Evolutionary conservation across 176 grass and related monocot species (phyloP), one percentile per base, ranked within the genome.

Genomic region (Zoysia pacifica): DNA sequence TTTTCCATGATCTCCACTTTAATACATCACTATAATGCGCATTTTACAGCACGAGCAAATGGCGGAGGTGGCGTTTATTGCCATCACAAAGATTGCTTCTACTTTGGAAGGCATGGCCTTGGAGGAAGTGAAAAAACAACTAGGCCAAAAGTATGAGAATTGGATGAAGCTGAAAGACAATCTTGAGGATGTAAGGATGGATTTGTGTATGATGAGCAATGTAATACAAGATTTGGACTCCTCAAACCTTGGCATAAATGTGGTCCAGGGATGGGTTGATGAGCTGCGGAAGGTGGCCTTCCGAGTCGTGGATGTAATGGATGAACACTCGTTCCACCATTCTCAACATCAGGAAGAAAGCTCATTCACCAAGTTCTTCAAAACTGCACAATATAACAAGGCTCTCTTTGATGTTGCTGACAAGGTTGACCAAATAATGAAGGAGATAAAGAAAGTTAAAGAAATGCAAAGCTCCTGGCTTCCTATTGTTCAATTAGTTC

Each of bases 261-360:
- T 37, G 1, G 16, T 83, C 19, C 37, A n/a, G 39, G 7, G 1
- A 5, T 93, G 87, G 91, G 61, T 78, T 48, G 40, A n/a, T 0
- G 9, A 84, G 37, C 72, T 93, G 20, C 67, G 74, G 42, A 86
- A 69, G 5, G 1, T 82, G 35, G 78, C 81, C 15, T 79, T 79
- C 35, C 65, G 70, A 8, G 81, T 93, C 37, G 72, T 79, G 38
- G 87, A 90, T 51, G 86, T 85, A 16, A 80, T 90, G 46, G 85
- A 85, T 19, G 78, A 87, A 53, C 90, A 87, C 72, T 47, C 69
- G 0, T 76, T 77, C 61, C 2, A 82, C 5, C 54, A 67, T 45
- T 13, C 18, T 52, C n/a, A 77, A 28, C 37, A 52, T 11, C 73
- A 68, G 55, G 53, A 75, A 41, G 66, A 65, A 44, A 70, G 80